phyloP scores from a whole-genome alignment of 1,284 basidiomycete species.

The Pascua sp. region DNA sequence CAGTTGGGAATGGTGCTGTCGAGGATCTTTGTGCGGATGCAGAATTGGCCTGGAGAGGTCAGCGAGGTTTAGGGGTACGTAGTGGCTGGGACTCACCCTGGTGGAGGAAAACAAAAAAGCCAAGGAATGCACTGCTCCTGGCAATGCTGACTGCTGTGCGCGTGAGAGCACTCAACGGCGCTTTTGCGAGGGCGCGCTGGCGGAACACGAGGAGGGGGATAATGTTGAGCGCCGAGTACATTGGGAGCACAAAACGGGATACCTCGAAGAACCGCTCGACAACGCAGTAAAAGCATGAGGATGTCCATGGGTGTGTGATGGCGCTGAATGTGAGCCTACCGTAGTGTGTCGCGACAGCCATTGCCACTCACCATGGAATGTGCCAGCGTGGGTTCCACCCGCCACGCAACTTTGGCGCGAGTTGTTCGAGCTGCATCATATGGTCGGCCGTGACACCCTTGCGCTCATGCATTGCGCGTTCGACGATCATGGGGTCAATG shows the following conservation, averaged over 20 bases:
- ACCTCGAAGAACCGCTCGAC: slow-evolving; percentile 74
- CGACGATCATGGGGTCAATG: slow-evolving; percentile 59
- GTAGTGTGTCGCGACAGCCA: too few species aligned
- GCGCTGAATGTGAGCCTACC: neutral
- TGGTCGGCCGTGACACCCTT: slow-evolving; percentile 38
- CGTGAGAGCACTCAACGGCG: slow-evolving; percentile 63
- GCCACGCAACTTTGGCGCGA: slow-evolving; percentile 30
- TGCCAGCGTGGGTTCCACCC: slow-evolving; percentile 36
- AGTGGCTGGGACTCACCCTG: slow-evolving; percentile 59
- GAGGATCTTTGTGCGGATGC: slow-evolving; percentile 54
- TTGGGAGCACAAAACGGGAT: slow-evolving; percentile 69
- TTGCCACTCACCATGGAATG: slow-evolving; percentile 55
- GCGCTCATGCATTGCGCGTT: slow-evolving; percentile 55
- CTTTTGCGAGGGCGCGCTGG: slow-evolving; percentile 48
- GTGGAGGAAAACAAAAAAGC: slow-evolving; percentile 77
- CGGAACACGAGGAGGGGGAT: slow-evolving; percentile 81
- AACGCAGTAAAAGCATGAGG: slow-evolving; percentile 65
- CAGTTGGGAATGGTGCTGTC: slow-evolving; percentile 48
- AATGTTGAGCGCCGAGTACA: slow-evolving; percentile 85
- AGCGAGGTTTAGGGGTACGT: neutral
- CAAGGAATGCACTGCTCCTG: slow-evolving; percentile 84
- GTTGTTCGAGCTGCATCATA: slow-evolving; percentile 20
- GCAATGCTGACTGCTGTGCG: slow-evolving; percentile 69
- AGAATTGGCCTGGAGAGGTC: slow-evolving; percentile 56
- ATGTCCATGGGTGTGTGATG: slow-evolving; percentile 75